Base-by-base conservation (phyloP, 2,329 filamentous ascomycete genomes). In the Xylariales sp. region DNA sequence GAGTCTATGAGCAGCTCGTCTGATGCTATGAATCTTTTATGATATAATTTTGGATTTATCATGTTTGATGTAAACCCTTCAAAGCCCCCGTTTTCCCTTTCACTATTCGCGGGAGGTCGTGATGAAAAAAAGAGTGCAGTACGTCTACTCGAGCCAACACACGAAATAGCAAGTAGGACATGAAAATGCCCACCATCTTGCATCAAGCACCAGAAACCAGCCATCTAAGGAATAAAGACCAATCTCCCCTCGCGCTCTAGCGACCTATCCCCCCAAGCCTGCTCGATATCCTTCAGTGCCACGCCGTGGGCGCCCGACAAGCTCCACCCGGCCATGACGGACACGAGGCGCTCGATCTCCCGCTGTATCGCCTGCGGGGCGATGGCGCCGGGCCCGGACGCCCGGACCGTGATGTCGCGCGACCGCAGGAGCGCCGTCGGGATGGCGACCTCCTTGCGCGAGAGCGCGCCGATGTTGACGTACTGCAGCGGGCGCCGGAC, bases 391-490 rank as follows among this genome's bases (percentile, higher is more conserved):
- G 82, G 81, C 0, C 83, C 84, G 0, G 83, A 76, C 0, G 84
- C 85, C 9, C 82, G 74, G 36, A 86, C 71, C 1, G 82, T 84
- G 4, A 88, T 76, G 59, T 86, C 80, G 71, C 84, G 84, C 28
- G 81, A 81, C 66, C 86, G 77, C 68, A 88, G 73, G 6, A 84
- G 70, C 3, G 80, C 77, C 0, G 81, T 80, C 0, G 83, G 81
- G 9, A 87, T 73, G 6, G 73, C 77, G 1, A 80, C 78, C 23
- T 77, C 75, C 2, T 73, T 68, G 9, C 78, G 78, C 0, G 81
- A 81, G 50, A 87, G 72, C 0, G 78, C 76, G 5, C 86, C 86
- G 62, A 88, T 84, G 59, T 84, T 82, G 10, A 88, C 82, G 73
- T 85, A 87, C 65, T 87, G 85, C 30, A 86, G 79, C 0, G 83